A percentile compares a stretch with the other conserved stretches of the same genome.
Evolutionary conservation across 116 monocot species (phyloP).

Genomic region (Phalaenopsis hybrid): DNA sequence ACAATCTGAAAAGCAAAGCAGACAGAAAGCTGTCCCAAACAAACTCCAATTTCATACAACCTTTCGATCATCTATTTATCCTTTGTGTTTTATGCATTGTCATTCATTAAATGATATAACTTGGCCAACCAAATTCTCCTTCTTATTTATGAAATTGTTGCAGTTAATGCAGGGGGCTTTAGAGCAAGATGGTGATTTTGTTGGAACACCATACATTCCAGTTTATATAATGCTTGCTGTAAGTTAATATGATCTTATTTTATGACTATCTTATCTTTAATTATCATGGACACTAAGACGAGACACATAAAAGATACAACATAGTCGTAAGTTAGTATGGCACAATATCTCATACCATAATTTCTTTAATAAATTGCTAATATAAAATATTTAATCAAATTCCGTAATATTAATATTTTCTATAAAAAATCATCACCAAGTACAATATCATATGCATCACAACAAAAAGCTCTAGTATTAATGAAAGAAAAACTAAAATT

Average conservation of each 20-base stretch:
- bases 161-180: slow-evolving; percentile 54
- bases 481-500: background rate
- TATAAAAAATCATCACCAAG: background rate
- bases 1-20: too few species aligned
- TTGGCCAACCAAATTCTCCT: background rate
- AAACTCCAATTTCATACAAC: too few species aligned
- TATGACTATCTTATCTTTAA: background rate
- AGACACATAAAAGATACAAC: background rate
- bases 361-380: background rate
- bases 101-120: background rate
- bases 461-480: background rate
- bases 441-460: background rate
- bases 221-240: slow-evolving; percentile 73
- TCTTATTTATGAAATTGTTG: slow-evolving; percentile 11
- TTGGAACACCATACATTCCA: slow-evolving; percentile 70
- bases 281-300: background rate
- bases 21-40: too few species aligned
- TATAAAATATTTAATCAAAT: background rate
- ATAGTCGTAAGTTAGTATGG: too few species aligned
- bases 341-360: background rate
- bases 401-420: background rate
- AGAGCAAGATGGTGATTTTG: slow-evolving; percentile 42
- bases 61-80: background rate
- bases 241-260: slow-evolving; percentile 19
- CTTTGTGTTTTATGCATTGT: background rate